Evolutionary conservation across 768 basidiomycete genomes (phyloP).

Genomic region (Agrocybe praecox): DNA sequence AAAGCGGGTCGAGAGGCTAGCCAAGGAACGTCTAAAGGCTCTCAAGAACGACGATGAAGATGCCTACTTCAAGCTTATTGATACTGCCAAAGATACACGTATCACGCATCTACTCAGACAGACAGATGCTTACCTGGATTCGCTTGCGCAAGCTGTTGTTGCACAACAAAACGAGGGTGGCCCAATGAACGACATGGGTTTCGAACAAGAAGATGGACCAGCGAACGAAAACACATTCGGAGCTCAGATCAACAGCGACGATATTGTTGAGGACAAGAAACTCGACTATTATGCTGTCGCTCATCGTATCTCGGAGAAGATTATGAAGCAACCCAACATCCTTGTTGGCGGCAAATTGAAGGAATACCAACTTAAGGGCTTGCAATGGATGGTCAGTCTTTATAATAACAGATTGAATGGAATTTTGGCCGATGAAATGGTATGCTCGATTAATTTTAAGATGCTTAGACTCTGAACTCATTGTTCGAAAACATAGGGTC

Average conservation of each 20-base stretch:
- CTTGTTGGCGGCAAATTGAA: conserved; percentile 89
- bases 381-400: conserved; percentile 98
- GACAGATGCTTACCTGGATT: conserved; percentile 94
- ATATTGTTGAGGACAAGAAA: conserved; percentile 64
- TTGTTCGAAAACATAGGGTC: conserved; percentile 59
- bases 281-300: conserved; percentile 97
- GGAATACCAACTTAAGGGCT: conserved; percentile 92
- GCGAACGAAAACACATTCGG: conserved; percentile 91
- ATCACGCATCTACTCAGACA: conserved; percentile 95
- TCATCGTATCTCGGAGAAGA: conserved; percentile 87
- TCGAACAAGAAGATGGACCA: conserved; percentile 71
- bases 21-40: conserved; percentile 97
- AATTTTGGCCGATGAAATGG: conserved; percentile 95
- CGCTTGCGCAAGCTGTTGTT: conserved; percentile 89
- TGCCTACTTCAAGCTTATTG: conserved; percentile 98
- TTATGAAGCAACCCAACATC: conserved; percentile 71
- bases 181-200: conserved; percentile 37
- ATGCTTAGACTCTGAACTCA: too few relatives aligned
- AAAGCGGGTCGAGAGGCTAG: conserved; percentile 92
- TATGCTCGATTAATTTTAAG: conserved; percentile 29
- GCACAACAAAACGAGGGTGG: conserved; percentile 85
- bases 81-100: conserved; percentile 98
- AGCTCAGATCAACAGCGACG: conserved; percentile 71
- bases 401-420: conserved; percentile 97
- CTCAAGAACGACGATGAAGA: conserved; percentile 98